Base-by-base conservation (phyloP, 768 basidiomycete species). In the Tylopilus rubrobrunneus region DNA sequence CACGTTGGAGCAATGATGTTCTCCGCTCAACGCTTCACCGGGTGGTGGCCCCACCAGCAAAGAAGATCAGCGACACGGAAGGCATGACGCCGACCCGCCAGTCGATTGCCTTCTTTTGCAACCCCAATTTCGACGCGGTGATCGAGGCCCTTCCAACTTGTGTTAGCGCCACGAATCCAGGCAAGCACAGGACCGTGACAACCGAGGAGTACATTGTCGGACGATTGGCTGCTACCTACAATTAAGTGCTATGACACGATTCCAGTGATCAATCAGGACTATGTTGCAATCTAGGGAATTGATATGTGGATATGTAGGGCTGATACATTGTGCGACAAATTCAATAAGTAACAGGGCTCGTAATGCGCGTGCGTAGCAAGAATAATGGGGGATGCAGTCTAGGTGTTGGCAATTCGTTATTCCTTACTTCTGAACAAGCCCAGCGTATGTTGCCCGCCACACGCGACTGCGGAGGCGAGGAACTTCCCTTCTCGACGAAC, bases 21-120 rank as follows among this genome's bases (percentile, higher is more conserved):
- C 72, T 92, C 43, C 81, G 85, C 21, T 89, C 89, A 41, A 92
- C 91, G 3, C 77, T 91, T 17, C 91, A 92, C 68, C 83, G 87
- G 15, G 91, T 93, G 21, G 90, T 92, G 7, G 84, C 86, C 5
- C 89, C 91, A 21, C 73, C 81, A 1, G 76, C 76, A 12, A 70
- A 73, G 61, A 74, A 75, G 58, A 65, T 80, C 52, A 78, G 67
- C 58, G 73, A 76, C 8, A 73, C 71, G 7, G 81, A 84, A 57
- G 72, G 67, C n/a, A 69, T 84, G 53, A 85, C 82, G 1, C 84
- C 88, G 1, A 69, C 73, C 9, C 79, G 91, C 27, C 88, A 90
- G 64, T 89, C 87, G 9, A 86, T 92, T 48, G 91, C 87, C 8
- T 93, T 89, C 75, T 93, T 93, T 72, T 90, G 87, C 74, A 92